phyloP scores from a whole-genome alignment of 768 basidiomycete species.

The Coprinellus micaceus region DNA sequence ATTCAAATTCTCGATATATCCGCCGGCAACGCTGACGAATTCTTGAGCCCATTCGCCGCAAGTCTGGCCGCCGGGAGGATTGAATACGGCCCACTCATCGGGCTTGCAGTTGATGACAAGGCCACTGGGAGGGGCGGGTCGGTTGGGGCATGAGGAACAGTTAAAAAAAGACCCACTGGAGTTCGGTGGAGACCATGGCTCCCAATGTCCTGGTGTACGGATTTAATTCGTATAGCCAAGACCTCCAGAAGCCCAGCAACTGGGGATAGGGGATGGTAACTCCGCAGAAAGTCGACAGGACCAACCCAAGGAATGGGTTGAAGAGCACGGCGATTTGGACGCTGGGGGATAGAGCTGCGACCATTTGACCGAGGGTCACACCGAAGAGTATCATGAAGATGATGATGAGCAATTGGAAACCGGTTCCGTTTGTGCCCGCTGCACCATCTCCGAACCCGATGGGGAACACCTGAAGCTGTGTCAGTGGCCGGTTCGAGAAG shows the following conservation, averaged over 20 bases:
- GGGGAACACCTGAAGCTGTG: conserved; percentile 45
- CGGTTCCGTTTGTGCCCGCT: conserved; percentile 58
- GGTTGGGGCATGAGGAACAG: neutral
- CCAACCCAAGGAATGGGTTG: conserved; percentile 69
- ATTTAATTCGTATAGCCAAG: conserved; percentile 72
- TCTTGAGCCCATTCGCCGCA: conserved; percentile 68
- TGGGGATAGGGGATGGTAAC: conserved; percentile 70
- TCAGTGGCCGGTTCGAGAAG: neutral
- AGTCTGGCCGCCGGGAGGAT: conserved; percentile 70
- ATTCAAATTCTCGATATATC: conserved; percentile 68
- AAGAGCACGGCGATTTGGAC: conserved; percentile 74
- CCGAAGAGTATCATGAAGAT: conserved; percentile 63
- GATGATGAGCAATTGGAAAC: conserved; percentile 67
- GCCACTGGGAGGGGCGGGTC: conserved; percentile 36
- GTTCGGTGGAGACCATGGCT: conserved; percentile 76
- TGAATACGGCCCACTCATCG: conserved; percentile 69
- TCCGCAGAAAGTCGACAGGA: conserved; percentile 75
- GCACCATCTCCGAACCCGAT: conserved; percentile 53
- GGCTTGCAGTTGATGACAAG: conserved; percentile 58
- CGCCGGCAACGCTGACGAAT: conserved; percentile 60
- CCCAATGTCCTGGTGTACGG: conserved; percentile 71
- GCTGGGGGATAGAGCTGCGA: conserved; percentile 74
- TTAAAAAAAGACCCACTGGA: conserved; percentile 27
- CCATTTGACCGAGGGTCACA: conserved; percentile 69
- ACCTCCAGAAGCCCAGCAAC: conserved; percentile 63